These are phyloP conservation scores for Daldinia decipiens DNA, from an alignment of 495 filamentous ascomycete genomes.

Conservation along the genomic window DNA sequence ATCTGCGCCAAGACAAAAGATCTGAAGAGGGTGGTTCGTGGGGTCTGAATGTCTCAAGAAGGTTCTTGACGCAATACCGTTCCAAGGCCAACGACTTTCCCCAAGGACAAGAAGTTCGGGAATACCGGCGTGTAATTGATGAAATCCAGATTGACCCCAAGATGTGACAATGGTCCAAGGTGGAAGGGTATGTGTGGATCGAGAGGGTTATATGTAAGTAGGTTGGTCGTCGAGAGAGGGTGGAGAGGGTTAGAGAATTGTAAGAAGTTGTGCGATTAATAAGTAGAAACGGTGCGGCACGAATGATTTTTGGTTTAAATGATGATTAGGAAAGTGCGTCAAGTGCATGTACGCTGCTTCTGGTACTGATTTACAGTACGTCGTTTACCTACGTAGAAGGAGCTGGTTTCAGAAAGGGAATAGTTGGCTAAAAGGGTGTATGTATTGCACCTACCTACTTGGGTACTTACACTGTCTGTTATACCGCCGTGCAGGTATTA, in stretches of 20 bases:
- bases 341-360: not conserved
- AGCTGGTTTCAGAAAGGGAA: slow-evolving; percentile 10
- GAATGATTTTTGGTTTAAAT: not conserved
- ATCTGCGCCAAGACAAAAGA: slow-evolving; percentile 15
- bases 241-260: slow-evolving; percentile 2
- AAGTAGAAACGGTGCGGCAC: not conserved
- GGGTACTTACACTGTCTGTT: not conserved
- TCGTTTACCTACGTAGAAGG: slow-evolving; percentile 11
- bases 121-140: slow-evolving; percentile 9
- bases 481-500: not conserved
- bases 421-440: slow-evolving; percentile 3
- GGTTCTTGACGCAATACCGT: slow-evolving; percentile 15
- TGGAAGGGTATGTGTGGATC: slow-evolving; percentile 4
- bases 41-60: slow-evolving; percentile 28
- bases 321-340: not conserved
- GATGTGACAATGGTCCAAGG: slow-evolving; percentile 31
- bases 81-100: slow-evolving; percentile 21
- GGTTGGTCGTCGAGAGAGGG: slow-evolving; percentile 7
- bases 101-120: slow-evolving; percentile 26
- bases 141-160: slow-evolving; percentile 34
- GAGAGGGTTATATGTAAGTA: slow-evolving; percentile 14
- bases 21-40: not conserved
- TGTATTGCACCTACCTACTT: not conserved
- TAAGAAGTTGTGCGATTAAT: slow-evolving; percentile 3
- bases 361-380: not conserved